Evolutionary conservation across 768 basidiomycete species (phyloP), one percentile per base, ranked within the genome.

Genomic region (Roridomyces roridus): DNA sequence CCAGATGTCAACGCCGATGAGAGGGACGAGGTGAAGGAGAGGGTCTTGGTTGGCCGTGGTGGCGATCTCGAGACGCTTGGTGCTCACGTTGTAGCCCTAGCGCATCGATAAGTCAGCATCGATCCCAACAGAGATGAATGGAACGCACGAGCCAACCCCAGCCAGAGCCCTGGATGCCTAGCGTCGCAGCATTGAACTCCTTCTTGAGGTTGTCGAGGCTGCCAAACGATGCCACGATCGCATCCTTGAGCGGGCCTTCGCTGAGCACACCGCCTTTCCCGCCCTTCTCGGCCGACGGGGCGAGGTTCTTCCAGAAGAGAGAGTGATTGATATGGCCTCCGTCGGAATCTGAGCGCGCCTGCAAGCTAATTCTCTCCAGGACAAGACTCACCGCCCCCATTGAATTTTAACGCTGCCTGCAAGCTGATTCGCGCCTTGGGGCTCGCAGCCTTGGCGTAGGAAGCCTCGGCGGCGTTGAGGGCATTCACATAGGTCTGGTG

Each of bases 21-120:
- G 18, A 36, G 61, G 61, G 12, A 52, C 46, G 53, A 55, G 88
- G 41, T 76, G 71, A 62, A 93, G 74, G 46, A 96, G 82, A 56
- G 95, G 96, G 71, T 98, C 96, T 80, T 99, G 97, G 84, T 99
- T 98, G 6, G 94, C 72, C 29, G 97, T 98, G 40, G 97, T 96
- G 46, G 84, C 76, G 64, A 97, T 84, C 79, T 96, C 94, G 55
- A 99, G 86, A 64, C 78, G 79, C 75, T 86, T 85, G 61, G 76
- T 85, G 54, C 68, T 54, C 25, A 85, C 79, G 77, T 92, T 90
- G 53, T 82, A 74, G 6, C 93, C 95, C 91, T 91, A 31, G 25
- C 17, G 15, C 26, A 14, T 23, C 31, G 20, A 26, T 21, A 47
- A 46, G n/a, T 43, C 29, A 46, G 37, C 31, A 23, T 2, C 15